Evolutionary conservation across 1,284 basidiomycete genomes (phyloP).

Genomic region (Takashimella koratensis): DNA sequence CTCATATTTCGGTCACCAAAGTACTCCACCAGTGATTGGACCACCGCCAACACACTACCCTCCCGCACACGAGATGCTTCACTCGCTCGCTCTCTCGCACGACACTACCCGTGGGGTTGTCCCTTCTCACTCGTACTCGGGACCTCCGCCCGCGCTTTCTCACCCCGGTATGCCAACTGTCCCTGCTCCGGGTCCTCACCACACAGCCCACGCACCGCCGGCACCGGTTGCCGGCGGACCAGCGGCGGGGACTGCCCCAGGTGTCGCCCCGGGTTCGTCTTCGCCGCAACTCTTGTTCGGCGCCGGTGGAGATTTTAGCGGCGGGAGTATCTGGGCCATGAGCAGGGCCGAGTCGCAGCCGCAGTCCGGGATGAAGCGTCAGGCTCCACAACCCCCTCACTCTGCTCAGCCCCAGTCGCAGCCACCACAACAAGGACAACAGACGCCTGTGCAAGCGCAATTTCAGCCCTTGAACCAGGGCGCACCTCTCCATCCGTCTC

Average conservation of each 20-base stretch:
- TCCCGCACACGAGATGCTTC: slow-evolving; percentile 19
- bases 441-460: not conserved
- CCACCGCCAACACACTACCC: slow-evolving; percentile 1
- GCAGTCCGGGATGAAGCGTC: not conserved
- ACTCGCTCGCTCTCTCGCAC: slow-evolving; percentile 9
- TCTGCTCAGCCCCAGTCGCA: not conserved
- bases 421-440: not conserved
- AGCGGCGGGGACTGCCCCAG: not conserved
- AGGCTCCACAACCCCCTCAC: not conserved
- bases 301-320: slow-evolving; percentile 8
- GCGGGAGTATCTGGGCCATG: slow-evolving; percentile 36
- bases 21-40: no score
- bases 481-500: no score
- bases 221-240: not conserved
- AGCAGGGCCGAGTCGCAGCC: slow-evolving; percentile 27
- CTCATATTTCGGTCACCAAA: no score
- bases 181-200: no score
- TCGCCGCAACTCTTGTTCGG: slow-evolving; percentile 25
- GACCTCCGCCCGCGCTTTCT: no score
- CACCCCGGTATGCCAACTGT: no score
- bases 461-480: not conserved
- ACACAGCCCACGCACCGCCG: no score
- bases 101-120: no score
- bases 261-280: not conserved
- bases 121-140: no score